Evolutionary conservation across 208 protist genomes (phyloP).

Genomic region (Trypanosoma melophagium): DNA sequence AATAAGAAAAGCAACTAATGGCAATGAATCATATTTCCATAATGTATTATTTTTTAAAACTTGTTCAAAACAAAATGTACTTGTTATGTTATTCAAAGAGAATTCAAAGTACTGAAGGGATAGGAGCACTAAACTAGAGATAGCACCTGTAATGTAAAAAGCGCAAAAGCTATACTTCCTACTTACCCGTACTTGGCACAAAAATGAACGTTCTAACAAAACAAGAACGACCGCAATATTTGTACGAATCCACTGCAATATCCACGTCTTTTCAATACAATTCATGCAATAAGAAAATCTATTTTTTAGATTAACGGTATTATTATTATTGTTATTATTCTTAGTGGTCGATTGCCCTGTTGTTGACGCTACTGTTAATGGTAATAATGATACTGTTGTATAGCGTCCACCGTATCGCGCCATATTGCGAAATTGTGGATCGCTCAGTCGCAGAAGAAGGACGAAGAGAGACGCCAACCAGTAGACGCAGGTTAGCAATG

Average conservation of each 20-base stretch:
- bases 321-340: too few relatives aligned
- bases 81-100: too few relatives aligned
- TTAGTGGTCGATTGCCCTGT: neutral
- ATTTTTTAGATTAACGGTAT: neutral
- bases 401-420: conserved; percentile 49
- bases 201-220: conserved; percentile 17
- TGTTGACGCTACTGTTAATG: conserved; percentile 1
- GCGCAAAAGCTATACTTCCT: conserved; percentile 40
- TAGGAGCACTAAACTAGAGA: conserved; percentile 22
- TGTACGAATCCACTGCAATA: neutral
- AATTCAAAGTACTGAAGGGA: neutral
- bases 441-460: conserved; percentile 36
- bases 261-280: neutral
- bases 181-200: conserved; percentile 32
- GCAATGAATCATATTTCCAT: conserved; percentile 15
- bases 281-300: neutral
- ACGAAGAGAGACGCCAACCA: conserved; percentile 46
- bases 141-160: conserved; percentile 57
- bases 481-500: conserved; percentile 36
- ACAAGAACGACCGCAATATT: neutral
- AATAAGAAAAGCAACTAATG: conserved; percentile 50
- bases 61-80: neutral
- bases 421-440: conserved; percentile 35
- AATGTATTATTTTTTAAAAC: conserved; percentile 7
- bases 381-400: neutral